phyloP scores from a whole-genome alignment of 2,329 filamentous ascomycete species.

The Stemphylium lycopersici region DNA sequence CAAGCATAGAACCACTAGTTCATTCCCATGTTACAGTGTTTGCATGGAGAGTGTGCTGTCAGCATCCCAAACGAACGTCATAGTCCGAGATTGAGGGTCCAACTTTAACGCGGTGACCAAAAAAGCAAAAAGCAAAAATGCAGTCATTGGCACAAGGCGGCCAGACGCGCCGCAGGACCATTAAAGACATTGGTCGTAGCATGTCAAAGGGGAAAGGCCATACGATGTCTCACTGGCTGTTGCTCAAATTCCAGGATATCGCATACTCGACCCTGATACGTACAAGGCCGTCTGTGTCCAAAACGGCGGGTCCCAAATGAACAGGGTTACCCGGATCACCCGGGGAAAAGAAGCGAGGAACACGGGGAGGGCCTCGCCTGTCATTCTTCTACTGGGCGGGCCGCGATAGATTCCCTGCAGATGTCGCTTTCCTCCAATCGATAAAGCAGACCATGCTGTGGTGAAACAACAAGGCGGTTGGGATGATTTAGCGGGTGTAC shows the following conservation, averaged over 20 bases:
- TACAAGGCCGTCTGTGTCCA: not conserved
- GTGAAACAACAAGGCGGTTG: conserved; percentile 32
- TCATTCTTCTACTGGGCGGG: conserved; percentile 16
- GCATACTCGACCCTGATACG: not conserved
- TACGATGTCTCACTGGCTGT: not conserved
- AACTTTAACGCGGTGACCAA: no score
- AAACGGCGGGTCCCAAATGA: conserved; percentile 1
- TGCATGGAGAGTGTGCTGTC: no score
- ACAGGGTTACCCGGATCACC: not conserved
- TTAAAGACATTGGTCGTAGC: no score
- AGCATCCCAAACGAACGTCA: no score
- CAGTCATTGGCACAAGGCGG: no score
- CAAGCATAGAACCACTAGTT: no score
- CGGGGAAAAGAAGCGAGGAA: conserved; percentile 12
- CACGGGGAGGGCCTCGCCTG: conserved; percentile 13
- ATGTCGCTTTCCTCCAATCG: conserved; percentile 24
- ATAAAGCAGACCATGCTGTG: conserved; percentile 14
- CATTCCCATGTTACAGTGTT: no score
- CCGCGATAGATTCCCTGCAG: conserved; percentile 22
- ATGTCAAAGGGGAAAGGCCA: not conserved
- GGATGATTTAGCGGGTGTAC: conserved; percentile 1
- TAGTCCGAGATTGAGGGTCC: no score
- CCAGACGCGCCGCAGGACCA: not conserved
- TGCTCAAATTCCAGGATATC: conserved; percentile 3
- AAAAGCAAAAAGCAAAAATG: no score